Conservation (phyloP, 2,329 filamentous ascomycete genomes). For the Pseudogymnoascus sp. region DNA sequence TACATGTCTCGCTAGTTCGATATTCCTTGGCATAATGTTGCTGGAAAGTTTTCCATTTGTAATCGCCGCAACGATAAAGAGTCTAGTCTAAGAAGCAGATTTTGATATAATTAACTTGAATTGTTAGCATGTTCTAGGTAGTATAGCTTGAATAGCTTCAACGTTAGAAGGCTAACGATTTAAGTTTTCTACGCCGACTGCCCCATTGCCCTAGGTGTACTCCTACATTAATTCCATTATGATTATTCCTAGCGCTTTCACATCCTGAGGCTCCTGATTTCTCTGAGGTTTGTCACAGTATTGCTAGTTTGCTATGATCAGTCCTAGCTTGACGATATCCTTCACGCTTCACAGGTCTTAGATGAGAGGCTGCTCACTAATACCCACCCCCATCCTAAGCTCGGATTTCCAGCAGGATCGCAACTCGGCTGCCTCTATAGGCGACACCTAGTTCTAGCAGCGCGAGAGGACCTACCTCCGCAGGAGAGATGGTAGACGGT, state of each 20-base stretch:
- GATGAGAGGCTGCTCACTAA: neutral
- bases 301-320: constrained; percentile 14
- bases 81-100: too few species aligned
- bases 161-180: constrained; percentile 24
- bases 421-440: constrained; percentile 13
- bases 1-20: too few species aligned
- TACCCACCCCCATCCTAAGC: neutral
- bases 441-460: constrained; percentile 18
- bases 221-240: constrained; percentile 33
- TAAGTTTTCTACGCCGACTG: constrained; percentile 30
- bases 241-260: constrained; percentile 26
- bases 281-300: too few species aligned
- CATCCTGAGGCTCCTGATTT: neutral
- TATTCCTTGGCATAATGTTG: too few species aligned
- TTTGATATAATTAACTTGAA: too few species aligned
- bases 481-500: constrained; percentile 16
- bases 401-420: neutral
- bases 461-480: constrained; percentile 17
- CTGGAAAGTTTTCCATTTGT: too few species aligned
- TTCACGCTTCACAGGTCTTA: constrained; percentile 13
- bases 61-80: too few species aligned
- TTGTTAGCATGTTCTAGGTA: too few species aligned
- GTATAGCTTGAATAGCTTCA: too few species aligned
- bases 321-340: constrained; percentile 23
- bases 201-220: constrained; percentile 31